Evolutionary conservation across 1,139 yeast species (phyloP).

Genomic region (Nakaseomyces nivariensis): DNA sequence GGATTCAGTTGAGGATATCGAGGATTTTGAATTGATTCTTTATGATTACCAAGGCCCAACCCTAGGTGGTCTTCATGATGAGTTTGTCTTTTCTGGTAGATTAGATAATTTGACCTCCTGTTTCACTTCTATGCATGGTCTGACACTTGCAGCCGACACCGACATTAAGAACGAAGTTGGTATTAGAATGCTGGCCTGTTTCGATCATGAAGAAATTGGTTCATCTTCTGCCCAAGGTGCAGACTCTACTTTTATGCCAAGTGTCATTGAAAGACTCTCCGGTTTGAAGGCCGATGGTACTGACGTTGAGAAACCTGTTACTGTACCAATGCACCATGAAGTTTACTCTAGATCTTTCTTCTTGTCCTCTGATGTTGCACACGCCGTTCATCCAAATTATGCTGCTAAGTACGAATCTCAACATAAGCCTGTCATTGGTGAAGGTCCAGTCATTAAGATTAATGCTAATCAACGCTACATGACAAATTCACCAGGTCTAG

Average conservation of each 20-base stretch:
- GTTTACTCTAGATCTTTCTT: constrained; percentile 76
- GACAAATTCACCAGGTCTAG: constrained; percentile 85
- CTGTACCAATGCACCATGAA: constrained; percentile 39
- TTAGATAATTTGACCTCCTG: constrained; percentile 86
- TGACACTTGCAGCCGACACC: constrained; percentile 44
- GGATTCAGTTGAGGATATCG: constrained; percentile 43
- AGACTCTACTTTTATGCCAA: constrained; percentile 80
- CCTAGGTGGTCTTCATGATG: constrained; percentile 83
- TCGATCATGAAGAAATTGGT: constrained; percentile 95
- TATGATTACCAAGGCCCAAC: constrained; percentile 77
- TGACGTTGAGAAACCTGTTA: constrained; percentile 20
- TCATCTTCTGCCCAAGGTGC: constrained; percentile 95
- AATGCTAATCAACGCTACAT: constrained; percentile 95
- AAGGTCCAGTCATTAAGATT: constrained; percentile 86
- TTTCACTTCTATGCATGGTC: constrained; percentile 64
- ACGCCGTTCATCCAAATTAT: constrained; percentile 93
- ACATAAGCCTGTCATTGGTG: constrained; percentile 73
- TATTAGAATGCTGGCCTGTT: constrained; percentile 64
- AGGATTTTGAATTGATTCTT: constrained; percentile 84
- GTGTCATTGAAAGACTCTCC: constrained; percentile 59
- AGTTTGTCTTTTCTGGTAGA: constrained; percentile 88
- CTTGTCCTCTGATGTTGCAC: constrained; percentile 92
- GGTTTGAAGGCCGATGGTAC: constrained; percentile 35
- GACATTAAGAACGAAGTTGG: constrained; percentile 41
- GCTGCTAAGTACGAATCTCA: constrained; percentile 59